These are phyloP conservation scores for Globisporangium orthogonon DNA, from an alignment of 352 stramenopile species.

Conservation along the genomic window DNA sequence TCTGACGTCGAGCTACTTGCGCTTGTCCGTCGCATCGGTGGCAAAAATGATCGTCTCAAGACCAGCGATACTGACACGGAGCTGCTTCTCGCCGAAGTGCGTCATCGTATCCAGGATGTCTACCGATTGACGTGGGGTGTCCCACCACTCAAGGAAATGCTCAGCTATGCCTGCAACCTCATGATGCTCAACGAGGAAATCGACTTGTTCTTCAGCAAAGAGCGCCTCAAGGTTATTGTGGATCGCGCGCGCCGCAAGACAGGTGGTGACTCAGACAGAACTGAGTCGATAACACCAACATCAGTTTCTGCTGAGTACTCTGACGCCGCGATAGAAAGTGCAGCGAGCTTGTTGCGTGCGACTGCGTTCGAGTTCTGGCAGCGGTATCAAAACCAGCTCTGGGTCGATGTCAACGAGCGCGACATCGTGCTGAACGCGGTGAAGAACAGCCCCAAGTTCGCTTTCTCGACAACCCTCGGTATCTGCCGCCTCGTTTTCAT, in stretches of 20 bases:
- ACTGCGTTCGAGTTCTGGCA: constrained; percentile 67
- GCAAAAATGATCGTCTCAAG: not conserved
- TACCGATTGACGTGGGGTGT: constrained; percentile 58
- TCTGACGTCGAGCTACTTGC: constrained; percentile 26
- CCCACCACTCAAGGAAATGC: constrained; percentile 34
- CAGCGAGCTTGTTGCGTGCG: constrained; percentile 24
- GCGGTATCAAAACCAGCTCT: constrained; percentile 76
- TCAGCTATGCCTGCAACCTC: constrained; percentile 48
- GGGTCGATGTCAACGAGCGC: constrained; percentile 50
- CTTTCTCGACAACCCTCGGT: constrained; percentile 33
- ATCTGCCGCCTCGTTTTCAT: constrained; percentile 45
- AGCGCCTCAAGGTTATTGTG: constrained; percentile 10
- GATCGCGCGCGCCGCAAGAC: not conserved
- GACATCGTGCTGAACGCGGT: constrained; percentile 42
- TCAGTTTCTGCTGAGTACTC: not conserved
- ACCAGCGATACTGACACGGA: not conserved
- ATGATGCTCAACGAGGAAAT: constrained; percentile 59
- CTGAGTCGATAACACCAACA: not conserved
- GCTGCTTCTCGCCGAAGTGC: constrained; percentile 16
- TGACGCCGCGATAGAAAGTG: constrained; percentile 17
- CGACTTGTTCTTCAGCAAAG: constrained; percentile 54
- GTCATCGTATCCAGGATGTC: constrained; percentile 59
- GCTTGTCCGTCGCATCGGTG: constrained; percentile 16
- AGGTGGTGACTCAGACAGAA: not conserved
- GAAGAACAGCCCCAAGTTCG: constrained; percentile 50